Conservation (phyloP, 129 eudicot species). For the Solidago caesia region DNA sequence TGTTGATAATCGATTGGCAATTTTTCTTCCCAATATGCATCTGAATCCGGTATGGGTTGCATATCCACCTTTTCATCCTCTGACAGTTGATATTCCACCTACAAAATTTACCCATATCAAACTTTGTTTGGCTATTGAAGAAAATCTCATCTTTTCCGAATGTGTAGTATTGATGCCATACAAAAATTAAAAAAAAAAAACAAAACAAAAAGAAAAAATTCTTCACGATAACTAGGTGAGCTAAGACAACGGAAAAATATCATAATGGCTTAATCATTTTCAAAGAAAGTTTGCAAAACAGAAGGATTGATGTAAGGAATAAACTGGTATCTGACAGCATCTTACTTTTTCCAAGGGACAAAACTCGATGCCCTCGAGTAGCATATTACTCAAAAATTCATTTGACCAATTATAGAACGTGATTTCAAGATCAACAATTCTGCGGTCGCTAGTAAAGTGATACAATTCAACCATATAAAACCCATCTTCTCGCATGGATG, state of each 20-base stretch:
- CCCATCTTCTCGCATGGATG: not conserved
- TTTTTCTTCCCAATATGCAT: slow-evolving; percentile 14
- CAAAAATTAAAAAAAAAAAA: no score
- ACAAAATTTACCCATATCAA: not conserved
- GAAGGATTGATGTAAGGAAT: not conserved
- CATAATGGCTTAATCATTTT: not conserved
- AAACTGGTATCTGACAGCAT: not conserved
- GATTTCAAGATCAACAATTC: not conserved
- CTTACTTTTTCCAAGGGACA: slow-evolving; percentile 1
- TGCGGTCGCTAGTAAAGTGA: not conserved
- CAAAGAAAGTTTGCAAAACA: no score
- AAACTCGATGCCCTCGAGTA: slow-evolving; percentile 9
- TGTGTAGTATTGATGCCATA: not conserved
- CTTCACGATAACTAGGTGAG: not conserved
- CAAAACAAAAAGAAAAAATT: not conserved
- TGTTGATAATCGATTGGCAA: slow-evolving; percentile 1
- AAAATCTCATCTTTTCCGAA: not conserved
- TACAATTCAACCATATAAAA: not conserved
- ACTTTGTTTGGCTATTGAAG: not conserved
- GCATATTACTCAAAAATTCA: not conserved
- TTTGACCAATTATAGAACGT: not conserved
- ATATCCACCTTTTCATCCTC: slow-evolving; percentile 21
- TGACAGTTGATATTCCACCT: not conserved
- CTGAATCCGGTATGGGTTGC: slow-evolving; percentile 3
- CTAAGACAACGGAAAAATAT: not conserved